Base-by-base conservation (phyloP, 805 yeast genomes). In the Ogataea pignaliae region DNA sequence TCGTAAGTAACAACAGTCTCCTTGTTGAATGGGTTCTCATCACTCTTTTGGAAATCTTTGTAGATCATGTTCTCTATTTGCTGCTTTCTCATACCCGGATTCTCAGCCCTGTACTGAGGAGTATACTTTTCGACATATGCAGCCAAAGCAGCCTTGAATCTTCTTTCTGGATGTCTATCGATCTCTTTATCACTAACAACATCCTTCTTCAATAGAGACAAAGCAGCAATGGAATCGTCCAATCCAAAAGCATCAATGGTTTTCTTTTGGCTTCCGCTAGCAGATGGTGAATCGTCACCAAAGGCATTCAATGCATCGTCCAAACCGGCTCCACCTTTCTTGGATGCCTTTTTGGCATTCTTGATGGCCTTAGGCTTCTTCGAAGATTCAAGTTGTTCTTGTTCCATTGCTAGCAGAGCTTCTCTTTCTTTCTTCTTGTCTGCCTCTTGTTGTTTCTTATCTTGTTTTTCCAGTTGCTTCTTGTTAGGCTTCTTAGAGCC, bases 121-220 rank as follows among this genome's bases (percentile, higher is more conserved):
- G 84, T 59, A 55, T 91, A 74, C 44, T 72, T 68, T 49, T 81
- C 91, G 55, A 86, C 88, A 57, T 67, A 87, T 1, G 86, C 88
- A 11, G 78, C 72, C 44, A 71, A 71, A 0, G 95, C 95, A 21
- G 91, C 88, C 69, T 86, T 87, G 65, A 83, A 85, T 59, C 96
- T 77, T 66, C 95, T 78, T 69, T 87, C 96, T 10, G 96, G 95
- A 55, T 87, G 96, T 63, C 88, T 80, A 47, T 87, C 96, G 41
- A 87, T 71, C 41, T 80, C 87, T 57, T 81, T 81, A 48, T 66
- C 67, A 35, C 69, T 64, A 29, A 83, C 82, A 41, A 79, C 84
- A 42, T 71, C 77, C 37, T 70, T 76, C 18, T 71, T 68, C 11
- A 89, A 75, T 63, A 87, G 71, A 4, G 86, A 73, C 57, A 87